Evolutionary conservation across 805 yeast genomes (phyloP).

Genomic region (Ogataea neopini): DNA sequence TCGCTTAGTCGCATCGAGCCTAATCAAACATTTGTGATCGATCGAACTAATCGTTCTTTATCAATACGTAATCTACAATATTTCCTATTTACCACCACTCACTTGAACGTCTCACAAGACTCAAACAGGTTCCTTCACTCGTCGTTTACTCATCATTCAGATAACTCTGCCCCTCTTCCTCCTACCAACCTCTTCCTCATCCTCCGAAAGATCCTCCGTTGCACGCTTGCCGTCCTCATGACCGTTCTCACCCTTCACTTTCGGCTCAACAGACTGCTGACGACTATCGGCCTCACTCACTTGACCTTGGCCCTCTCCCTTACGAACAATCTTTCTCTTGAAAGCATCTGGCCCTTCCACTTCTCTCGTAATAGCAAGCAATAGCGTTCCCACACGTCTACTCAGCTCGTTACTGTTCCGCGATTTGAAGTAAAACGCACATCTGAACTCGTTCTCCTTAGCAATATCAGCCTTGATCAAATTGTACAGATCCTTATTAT

Average conservation of each 20-base stretch:
- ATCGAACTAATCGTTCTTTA: too few species aligned
- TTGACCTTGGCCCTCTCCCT: conserved; percentile 18
- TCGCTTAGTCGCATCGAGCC: too few species aligned
- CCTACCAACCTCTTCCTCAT: conserved; percentile 1
- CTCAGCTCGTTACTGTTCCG: conserved; percentile 72
- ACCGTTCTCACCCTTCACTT: background rate
- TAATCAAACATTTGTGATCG: too few species aligned
- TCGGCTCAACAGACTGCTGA: conserved; percentile 36
- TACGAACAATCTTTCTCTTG: conserved; percentile 44
- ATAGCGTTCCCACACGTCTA: conserved; percentile 65
- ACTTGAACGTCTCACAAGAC: background rate
- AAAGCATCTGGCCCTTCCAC: conserved; percentile 59
- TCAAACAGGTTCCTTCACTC: too few species aligned
- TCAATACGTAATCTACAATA: too few species aligned
- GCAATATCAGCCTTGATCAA: conserved; percentile 64
- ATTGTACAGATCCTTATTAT: conserved; percentile 59
- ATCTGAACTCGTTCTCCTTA: conserved; percentile 59
- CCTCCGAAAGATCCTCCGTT: background rate
- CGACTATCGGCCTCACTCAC: conserved; percentile 27
- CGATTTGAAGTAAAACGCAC: conserved; percentile 73
- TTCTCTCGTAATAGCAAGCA: conserved; percentile 70
- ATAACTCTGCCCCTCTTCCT: background rate
- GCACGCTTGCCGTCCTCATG: background rate
- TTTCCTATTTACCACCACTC: too few species aligned
- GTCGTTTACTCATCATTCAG: background rate